Evolutionary conservation across 2,329 filamentous ascomycete genomes (phyloP), one percentile per base, ranked within the genome.

Genomic region (Clonostachys rhizophaga): DNA sequence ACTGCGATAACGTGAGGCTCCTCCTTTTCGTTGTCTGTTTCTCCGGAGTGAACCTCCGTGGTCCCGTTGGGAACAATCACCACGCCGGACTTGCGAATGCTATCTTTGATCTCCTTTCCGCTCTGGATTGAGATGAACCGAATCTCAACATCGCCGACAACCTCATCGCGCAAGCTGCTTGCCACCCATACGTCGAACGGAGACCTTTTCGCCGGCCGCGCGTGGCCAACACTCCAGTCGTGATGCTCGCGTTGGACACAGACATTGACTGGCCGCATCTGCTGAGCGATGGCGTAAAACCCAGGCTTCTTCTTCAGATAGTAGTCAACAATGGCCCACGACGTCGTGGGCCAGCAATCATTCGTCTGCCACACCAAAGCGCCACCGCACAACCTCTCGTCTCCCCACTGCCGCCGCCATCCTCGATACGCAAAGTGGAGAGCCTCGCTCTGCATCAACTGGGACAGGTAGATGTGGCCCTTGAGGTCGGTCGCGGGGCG

Each of bases 341-440:
- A 79, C 39, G 76, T 80, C 13, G 76, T 77, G 2, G 80, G 80
- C 78, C 79, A 84, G 61, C 78, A 82, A 62, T 85, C 81, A 54
- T 84, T 84, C 46, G 84, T 64, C 62, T 84, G 81, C 81, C 81
- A 84, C 5, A 83, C 76, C 42, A 84, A 59, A 13, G 79, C 78
- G 9, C 81, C 81, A 46, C 78, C 78, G 54, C 80, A 84, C 76
- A 61, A 80, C 59, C 50, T 79, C 71, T 48, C 75, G 76, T 55
- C 72, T 60, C 71, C 70, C 81, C 81, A 84, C 58, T 83, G 74
- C 39, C 76, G 72, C 44, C 80, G 69, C 81, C 81, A 77, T 2
- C 67, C 58, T 30, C 71, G 63, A 54, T 74, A 75, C 4, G 72
- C 72, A 36, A 61, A 68, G 3, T 65, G 63, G 46, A 76, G 62